Conservation (phyloP, 306 rosid genomes). For the Cicer judaicum region DNA sequence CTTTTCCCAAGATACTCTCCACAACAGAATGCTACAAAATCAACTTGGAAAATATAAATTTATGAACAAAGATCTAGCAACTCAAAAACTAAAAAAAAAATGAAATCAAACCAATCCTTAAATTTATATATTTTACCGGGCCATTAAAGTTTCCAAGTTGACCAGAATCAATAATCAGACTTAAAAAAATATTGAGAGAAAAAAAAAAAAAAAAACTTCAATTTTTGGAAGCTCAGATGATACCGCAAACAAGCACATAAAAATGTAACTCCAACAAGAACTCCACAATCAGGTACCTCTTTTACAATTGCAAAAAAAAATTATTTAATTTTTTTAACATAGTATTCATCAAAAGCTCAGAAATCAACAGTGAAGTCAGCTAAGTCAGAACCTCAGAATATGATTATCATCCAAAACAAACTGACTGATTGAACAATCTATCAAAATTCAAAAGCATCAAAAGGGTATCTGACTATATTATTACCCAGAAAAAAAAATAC, state of each 20-base stretch:
- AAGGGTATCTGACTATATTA: constrained; percentile 41
- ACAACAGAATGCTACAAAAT: constrained; percentile 17
- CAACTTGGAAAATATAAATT: constrained; percentile 16
- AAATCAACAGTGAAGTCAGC: constrained; percentile 25
- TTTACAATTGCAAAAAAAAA: constrained; percentile 27
- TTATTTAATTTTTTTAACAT: background rate
- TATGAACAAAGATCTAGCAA: constrained; percentile 34
- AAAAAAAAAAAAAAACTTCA: background rate
- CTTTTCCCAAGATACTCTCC: background rate
- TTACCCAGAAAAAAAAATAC: background rate
- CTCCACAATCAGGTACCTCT: constrained; percentile 21
- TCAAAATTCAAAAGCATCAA: constrained; percentile 42
- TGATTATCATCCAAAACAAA: constrained; percentile 21
- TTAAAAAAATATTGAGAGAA: background rate
- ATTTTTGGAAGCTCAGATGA: constrained; percentile 33
- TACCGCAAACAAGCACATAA: constrained; percentile 23
- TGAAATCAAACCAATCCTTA: background rate
- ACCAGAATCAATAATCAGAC: constrained; percentile 38
- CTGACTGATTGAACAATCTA: constrained; percentile 35
- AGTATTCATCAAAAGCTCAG: constrained; percentile 31
- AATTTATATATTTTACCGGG: background rate
- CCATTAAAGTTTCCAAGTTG: background rate
- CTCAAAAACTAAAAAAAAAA: background rate
- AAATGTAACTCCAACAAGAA: constrained; percentile 18
- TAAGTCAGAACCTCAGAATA: constrained; percentile 23